These are phyloP conservation scores for Usnea hakonensis DNA, from an alignment of 495 filamentous ascomycete species.

Conservation along the genomic window DNA sequence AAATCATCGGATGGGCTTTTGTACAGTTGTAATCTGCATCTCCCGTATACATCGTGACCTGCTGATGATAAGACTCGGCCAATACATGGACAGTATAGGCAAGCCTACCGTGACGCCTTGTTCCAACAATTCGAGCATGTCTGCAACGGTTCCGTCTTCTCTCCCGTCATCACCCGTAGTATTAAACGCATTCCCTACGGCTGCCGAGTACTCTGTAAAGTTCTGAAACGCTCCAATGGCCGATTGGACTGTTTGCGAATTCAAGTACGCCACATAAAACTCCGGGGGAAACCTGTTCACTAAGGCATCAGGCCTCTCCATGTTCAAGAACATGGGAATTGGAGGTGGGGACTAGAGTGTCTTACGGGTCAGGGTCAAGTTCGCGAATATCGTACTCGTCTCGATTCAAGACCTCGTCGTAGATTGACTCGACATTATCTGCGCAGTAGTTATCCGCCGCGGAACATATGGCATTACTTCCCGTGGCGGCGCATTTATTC, in stretches of 20 bases:
- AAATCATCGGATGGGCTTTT: background rate
- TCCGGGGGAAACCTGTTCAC: slow-evolving; percentile 47
- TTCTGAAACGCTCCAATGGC: slow-evolving; percentile 62
- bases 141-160: slow-evolving; percentile 41
- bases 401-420: slow-evolving; percentile 32
- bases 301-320: background rate
- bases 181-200: slow-evolving; percentile 47
- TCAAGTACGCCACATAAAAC: slow-evolving; percentile 58
- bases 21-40: slow-evolving; percentile 53
- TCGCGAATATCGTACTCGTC: slow-evolving; percentile 60
- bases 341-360: background rate
- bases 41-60: slow-evolving; percentile 58
- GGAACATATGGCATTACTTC: slow-evolving; percentile 34
- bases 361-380: slow-evolving; percentile 40
- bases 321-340: background rate
- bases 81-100: background rate
- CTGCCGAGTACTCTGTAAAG: slow-evolving; percentile 47
- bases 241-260: slow-evolving; percentile 51
- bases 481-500: slow-evolving; percentile 39
- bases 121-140: slow-evolving; percentile 46
- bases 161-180: slow-evolving; percentile 41
- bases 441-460: slow-evolving; percentile 35
- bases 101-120: slow-evolving; percentile 45
- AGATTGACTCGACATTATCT: slow-evolving; percentile 35
- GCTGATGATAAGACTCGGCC: background rate